Evolutionary conservation across 441 rosid genomes (phyloP), one percentile per base, ranked within the genome.

Genomic region (Eutrema salsugineum): DNA sequence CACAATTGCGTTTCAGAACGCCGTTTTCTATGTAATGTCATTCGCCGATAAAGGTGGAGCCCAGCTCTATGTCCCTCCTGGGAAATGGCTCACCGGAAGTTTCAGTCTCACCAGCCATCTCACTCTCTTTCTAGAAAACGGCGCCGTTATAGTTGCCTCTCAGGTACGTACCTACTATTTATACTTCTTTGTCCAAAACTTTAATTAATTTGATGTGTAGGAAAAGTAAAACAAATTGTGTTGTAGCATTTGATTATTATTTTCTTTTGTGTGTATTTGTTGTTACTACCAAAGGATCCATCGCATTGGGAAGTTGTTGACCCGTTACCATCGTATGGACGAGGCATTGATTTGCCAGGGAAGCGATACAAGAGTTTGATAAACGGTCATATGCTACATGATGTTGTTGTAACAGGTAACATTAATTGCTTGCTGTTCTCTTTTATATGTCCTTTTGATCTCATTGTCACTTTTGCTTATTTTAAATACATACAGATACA

Each of bases 41-140:
- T 78, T 78, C 46, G 67, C 81, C n/a, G 81, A 78, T 32, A 78
- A 78, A 68, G 81, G 81, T 58, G 81, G 81, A 8, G 81, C 81
- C 16, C 78, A 78, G 55, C 78, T 78, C 5, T 78, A 73, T 63
- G 76, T 78, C n/a, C 81, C 81, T 2, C 74, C 81, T 1, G 81
- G 81, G 2, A 48, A 48, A 28, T 78, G 78, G 78, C 81, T 78
- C 63, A 78, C 81, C 71, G 81, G 81, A 28, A 78, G 78, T 50
- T 78, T 78, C 28, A 73, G 60, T 33, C 78, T 78, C 63, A 78
- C 81, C 48, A 78, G 76, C 42, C 81, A 78, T 6, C 81, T 78
- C 55, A 78, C 81, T 17, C 72, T 78, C 35, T 78, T 73, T 53
- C 68, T 78, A 1, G 81, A 73, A 55, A 58, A 63, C 73, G 78